Evolutionary conservation across 1,139 yeast genomes (phyloP), one percentile per base, ranked within the genome.

Genomic region (Geotrichum reessii): DNA sequence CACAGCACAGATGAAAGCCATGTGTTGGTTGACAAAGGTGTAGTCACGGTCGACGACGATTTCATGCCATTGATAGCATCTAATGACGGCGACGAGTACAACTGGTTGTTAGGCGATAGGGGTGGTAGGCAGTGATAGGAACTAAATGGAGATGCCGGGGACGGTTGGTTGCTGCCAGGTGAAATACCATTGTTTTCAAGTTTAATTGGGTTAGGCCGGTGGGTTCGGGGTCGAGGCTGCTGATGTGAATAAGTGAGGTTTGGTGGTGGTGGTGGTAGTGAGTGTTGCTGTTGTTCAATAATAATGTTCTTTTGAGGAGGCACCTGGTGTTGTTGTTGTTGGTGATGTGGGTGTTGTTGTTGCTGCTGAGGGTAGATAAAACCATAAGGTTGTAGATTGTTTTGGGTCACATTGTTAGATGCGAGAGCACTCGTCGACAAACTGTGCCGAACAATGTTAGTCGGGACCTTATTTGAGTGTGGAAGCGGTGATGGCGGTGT

Each of bases 1-100:
- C 70, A 67, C 54, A 67, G 58, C 33, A 67, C 70, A 48, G 64
- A 62, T 12, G 71, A 68, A 24, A 69, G 65, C 72, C 72, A 69
- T 22, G 70, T 64, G 47, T 62, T 64, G 6, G 71, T 66, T 22
- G 64, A 63, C 25, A 69, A 63, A 8, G 71, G 69, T 14, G 70
- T 66, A 9, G 69, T 63, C 25, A 52, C 50, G 11, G 55, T 28
- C 9, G 55, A 52, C 24, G 69, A 66, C 12, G 68, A 63, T 22
- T 67, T 62, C 0, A 65, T 63, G 22, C 63, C 56, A 27, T 52
- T 52, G 46, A 53, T 52, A 7, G 51, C 27, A 17, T 53, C 57
- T 5, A 54, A 48, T 11, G 58, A 50, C 14, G 62, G 62, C 51
- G 57, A 52, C 9, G 60, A 50, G 44, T 47, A 51, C 46, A 49